Base-by-base conservation (phyloP, 1,139 yeast species). In the Pneumocystis wakefieldiae region DNA sequence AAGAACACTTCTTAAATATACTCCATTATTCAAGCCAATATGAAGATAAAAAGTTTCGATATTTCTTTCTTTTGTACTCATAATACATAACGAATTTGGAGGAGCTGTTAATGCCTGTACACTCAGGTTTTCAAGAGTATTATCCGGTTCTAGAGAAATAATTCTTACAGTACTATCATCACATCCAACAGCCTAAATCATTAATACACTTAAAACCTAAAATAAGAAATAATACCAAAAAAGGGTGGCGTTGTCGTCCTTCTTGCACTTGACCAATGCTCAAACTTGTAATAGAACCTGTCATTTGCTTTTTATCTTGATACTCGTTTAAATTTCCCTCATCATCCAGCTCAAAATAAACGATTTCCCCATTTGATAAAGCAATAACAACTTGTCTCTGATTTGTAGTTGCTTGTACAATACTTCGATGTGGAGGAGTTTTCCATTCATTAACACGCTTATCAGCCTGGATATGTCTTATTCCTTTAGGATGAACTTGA, bases 21-120 rank as follows among this genome's bases (percentile, higher is more conserved):
- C 82, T 41, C 98, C 98, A 72, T 84, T 88, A 35, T 77, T 80
- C 78, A 91, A 78, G 0, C 97, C 97, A 62, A 89, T 81, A 73
- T 90, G 95, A 7, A 87, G 79, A 64, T 74, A 76, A 3, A 75
- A 68, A 3, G 69, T 67, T 10, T 66, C 66, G 3, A 63, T 61
- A 17, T 60, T 62, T 0, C 72, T 68, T 53, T 72, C 76, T 4
- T 67, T 67, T 77, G 76, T 75, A n/a, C 75, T 68, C 63, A 76
- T 70, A 2, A 86, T 73, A 19, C 80, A 73, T 59, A 85, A 73
- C 0, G 84, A 79, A 4, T 78, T 72, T 1, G 86, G 81, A 4
- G 80, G 76, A 0, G 92, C 81, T 37, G 85, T 80, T 32, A 90
- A 73, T 1, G 85, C 86, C 72, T 89, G 95, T 57, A 86, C 77